Evolutionary conservation across 2,329 filamentous ascomycete genomes (phyloP).

Genomic region (Drechmeria coniospora): DNA sequence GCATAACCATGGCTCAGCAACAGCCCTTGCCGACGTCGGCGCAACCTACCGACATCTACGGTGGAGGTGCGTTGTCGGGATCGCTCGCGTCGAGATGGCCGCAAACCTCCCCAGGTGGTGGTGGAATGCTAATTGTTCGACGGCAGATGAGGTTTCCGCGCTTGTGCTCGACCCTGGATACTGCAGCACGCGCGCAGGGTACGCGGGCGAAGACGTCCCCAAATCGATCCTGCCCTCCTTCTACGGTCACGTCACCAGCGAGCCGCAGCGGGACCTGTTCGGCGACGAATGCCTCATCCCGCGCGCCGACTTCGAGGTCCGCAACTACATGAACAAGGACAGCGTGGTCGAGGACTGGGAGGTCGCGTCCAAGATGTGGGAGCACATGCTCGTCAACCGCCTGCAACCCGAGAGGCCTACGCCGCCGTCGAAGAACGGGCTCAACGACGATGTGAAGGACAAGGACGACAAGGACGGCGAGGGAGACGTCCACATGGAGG

Average conservation of each 20-base stretch:
- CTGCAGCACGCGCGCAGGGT: constrained; percentile 80
- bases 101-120: no score
- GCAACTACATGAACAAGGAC: constrained; percentile 82
- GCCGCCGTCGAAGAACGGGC: constrained; percentile 57
- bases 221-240: constrained; percentile 85
- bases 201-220: constrained; percentile 92
- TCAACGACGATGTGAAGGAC: constrained; percentile 52
- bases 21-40: constrained; percentile 39
- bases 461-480: constrained; percentile 49
- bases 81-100: constrained; percentile 2
- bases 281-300: constrained; percentile 85
- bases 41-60: constrained; percentile 47
- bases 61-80: constrained; percentile 34
- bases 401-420: constrained; percentile 63
- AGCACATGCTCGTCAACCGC: constrained; percentile 77
- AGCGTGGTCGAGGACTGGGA: constrained; percentile 96
- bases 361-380: constrained; percentile 75
- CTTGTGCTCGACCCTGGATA: constrained; percentile 93
- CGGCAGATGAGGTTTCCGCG: constrained; percentile 83
- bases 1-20: constrained; percentile 34
- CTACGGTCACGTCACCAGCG: constrained; percentile 50
- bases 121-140: constrained; percentile 6
- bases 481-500: constrained; percentile 45
- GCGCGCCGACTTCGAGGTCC: constrained; percentile 60
- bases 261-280: constrained; percentile 46